Percentiles rank a stretch among this genome's conserved stretches.
Conservation (phyloP, 2,329 filamentous ascomycete species). For the Chaetomiaceae sp. region DNA sequence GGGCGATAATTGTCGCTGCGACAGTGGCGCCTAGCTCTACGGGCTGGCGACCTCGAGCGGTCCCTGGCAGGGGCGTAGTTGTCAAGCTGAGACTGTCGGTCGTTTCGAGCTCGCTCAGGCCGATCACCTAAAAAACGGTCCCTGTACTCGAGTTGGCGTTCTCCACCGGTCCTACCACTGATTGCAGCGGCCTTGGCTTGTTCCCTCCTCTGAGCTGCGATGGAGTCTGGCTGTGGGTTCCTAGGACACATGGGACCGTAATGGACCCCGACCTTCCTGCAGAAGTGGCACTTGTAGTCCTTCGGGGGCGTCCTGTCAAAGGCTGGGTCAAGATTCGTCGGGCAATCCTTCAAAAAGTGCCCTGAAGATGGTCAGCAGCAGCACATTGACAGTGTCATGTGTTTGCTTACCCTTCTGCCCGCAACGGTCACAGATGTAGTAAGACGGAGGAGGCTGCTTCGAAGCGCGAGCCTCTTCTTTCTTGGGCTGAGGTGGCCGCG, state of each 20-base stretch:
- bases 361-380: constrained; percentile 29
- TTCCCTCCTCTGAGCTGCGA: constrained; percentile 31
- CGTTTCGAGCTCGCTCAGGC: neutral
- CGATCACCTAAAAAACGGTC: neutral
- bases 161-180: too few relatives aligned
- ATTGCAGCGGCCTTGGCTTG: constrained; percentile 8
- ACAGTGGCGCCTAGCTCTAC: too few relatives aligned
- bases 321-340: constrained; percentile 39
- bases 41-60: neutral
- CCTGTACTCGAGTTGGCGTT: neutral
- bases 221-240: constrained; percentile 32
- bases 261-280: constrained; percentile 33
- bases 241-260: constrained; percentile 35
- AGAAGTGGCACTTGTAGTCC: constrained; percentile 35
- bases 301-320: constrained; percentile 32
- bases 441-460: neutral
- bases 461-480: neutral
- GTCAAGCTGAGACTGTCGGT: neutral
- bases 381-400: neutral
- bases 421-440: constrained; percentile 32
- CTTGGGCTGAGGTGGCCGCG: neutral
- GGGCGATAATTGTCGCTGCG: neutral
- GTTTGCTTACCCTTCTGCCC: constrained; percentile 28
- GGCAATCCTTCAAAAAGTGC: constrained; percentile 37
- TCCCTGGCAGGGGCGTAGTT: neutral